Evolutionary conservation across 202 grass and related monocot species (phyloP), one percentile per base, ranked within the genome.

Genomic region (Hordeum pubiflorum): DNA sequence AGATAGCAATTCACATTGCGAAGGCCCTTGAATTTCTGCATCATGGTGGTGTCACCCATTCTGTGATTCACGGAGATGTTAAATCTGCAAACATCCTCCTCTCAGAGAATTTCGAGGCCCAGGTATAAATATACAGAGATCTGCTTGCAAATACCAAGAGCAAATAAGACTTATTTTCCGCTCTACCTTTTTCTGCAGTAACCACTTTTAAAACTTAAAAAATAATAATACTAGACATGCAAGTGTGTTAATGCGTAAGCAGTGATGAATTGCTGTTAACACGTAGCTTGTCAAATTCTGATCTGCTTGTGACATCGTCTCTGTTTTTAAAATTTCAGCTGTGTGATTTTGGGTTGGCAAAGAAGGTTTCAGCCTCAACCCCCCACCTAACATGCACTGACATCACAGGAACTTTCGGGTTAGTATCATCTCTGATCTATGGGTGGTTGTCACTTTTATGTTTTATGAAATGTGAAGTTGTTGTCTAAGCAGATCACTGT

Each of bases 321-420:
- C 80, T 32, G 55, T 78, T 78, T 82, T 73, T 33, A 46, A 85
- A 81, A 9, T 87, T 91, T 76, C 89, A 99, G 97, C 75, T 99
- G 27, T 96, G 91, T 33, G 97, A 99, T 85, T 99, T 99, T 87
- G 97, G 97, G 65, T 57, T 99, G 66, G 97, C 97, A 87, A 99
- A 92, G 82, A 87, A 88, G 72, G 78, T 91, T 43, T 91, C 92
- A 37, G 75, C 90, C 83, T 84, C 89, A 15, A 91, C 82, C 77
- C 87, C 85, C 11, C 85, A 91, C 75, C 87, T 89, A 73, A 83
- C 89, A 59, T 93, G 89, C 44, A 91, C 82, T 79, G 91, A 93
- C 85, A 92, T 96, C 85, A 91, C 93, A 3, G 97, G 97, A 66
- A 99, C 97, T 59, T 99, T 99, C 12, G 97, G 97, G 97, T 96